phyloP scores from a whole-genome alignment of 2,329 filamentous ascomycete species.

The Ceratocystis albifundus region DNA sequence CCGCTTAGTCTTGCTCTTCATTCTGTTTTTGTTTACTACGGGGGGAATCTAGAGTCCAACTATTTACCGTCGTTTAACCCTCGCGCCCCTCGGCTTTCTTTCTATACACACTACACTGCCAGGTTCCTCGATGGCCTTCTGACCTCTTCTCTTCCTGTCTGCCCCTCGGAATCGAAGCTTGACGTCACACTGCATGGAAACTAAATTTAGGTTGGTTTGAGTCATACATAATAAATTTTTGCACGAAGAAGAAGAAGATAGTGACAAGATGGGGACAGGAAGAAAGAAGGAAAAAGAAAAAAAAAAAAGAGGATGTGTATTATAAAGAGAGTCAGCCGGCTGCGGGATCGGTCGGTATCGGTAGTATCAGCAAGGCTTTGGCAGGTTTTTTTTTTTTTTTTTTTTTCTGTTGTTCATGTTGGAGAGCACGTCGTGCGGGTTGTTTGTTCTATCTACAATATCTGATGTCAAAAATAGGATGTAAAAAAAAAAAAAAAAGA shows the following conservation, averaged over 20 bases:
- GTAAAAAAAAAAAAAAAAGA: neutral
- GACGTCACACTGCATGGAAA: slow-evolving; percentile 11
- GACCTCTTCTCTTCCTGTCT: neutral
- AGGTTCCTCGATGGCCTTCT: neutral
- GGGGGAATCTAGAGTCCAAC: neutral
- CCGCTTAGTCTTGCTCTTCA: neutral
- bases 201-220: slow-evolving; percentile 6
- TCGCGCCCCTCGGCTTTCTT: too few relatives aligned
- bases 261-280: neutral
- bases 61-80: neutral
- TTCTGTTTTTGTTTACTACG: neutral
- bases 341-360: too few relatives aligned
- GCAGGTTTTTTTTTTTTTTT: too few relatives aligned
- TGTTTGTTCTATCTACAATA: too few relatives aligned
- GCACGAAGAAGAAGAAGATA: too few relatives aligned
- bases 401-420: too few relatives aligned
- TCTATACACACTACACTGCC: too few relatives aligned
- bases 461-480: too few relatives aligned
- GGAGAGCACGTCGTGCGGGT: too few relatives aligned
- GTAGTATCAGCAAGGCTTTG: too few relatives aligned
- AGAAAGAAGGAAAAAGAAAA: too few relatives aligned
- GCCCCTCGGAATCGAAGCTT: neutral
- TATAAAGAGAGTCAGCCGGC: neutral
- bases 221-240: slow-evolving; percentile 1
- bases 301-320: neutral